phyloP scores from a whole-genome alignment of 176 grass and related monocot species.

The Chrysopogon serrulatus region DNA sequence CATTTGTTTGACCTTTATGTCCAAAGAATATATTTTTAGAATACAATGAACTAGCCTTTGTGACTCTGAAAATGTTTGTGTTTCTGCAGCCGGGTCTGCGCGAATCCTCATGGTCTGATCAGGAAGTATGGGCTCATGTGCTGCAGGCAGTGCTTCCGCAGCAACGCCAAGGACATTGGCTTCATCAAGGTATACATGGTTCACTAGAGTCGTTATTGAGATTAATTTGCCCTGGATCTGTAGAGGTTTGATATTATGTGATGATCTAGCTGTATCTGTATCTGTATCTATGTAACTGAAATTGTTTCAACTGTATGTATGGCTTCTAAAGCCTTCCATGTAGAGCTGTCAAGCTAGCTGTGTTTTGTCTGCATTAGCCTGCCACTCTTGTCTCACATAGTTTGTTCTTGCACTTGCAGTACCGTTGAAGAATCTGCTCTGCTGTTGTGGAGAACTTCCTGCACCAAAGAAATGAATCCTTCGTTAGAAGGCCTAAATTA shows the following conservation, averaged over 20 bases:
- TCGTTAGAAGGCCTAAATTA: not conserved
- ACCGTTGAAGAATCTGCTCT: slow-evolving; percentile 28
- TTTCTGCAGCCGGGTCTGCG: slow-evolving; percentile 66
- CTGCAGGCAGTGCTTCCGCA: slow-evolving; percentile 94
- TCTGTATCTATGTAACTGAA: not conserved
- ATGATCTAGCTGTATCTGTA: not conserved
- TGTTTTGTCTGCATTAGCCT: not conserved
- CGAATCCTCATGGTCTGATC: slow-evolving; percentile 82
- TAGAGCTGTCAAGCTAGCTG: not conserved
- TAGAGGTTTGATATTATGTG: not conserved
- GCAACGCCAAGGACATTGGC: slow-evolving; percentile 94
- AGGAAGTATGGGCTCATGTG: slow-evolving; percentile 97
- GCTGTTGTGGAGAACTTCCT: not conserved
- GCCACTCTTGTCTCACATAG: not conserved
- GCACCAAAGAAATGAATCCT: not conserved
- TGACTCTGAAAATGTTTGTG: not conserved
- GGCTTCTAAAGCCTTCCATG: not conserved
- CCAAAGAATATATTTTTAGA: not conserved
- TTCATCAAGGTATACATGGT: slow-evolving; percentile 77
- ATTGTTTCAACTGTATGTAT: not conserved
- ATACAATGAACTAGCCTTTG: not conserved
- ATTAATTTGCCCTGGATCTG: not conserved
- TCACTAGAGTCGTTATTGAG: not conserved
- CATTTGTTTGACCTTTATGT: not conserved
- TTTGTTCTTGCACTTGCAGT: slow-evolving; percentile 26